Evolutionary conservation across 2,329 filamentous ascomycete species (phyloP), one percentile per base, ranked within the genome.

Genomic region (Fusarium sp.): DNA sequence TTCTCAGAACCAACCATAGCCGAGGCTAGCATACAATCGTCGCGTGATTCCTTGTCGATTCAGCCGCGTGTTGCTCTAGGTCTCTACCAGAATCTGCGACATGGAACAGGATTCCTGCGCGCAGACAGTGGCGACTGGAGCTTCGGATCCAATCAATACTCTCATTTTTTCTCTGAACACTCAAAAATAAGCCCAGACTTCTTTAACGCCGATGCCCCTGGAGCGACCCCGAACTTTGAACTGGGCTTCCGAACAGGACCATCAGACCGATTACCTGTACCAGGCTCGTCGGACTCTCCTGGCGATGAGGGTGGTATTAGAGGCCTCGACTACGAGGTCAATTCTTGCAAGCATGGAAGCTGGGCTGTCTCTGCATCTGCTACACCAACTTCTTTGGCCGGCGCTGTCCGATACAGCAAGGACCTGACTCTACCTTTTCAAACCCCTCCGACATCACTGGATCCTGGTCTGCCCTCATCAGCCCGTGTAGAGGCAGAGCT

Each of bases 401-500:
- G 80, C 8, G 83, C 83, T 63, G 58, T 86, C 77, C 71, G 77
- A 15, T 78, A 78, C 22, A 78, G 75, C 60, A 77, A 67, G 26
- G 71, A 85, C 38, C 62, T 85, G 9, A 68, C 72, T 15, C 73
- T 82, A 14, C 75, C 78, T 4, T 73, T 81, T 18, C 72, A 72
- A 30, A 31, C 61, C 42, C 62, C 75, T 8, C 54, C 56, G 12
- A 65, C 70, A n/a, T 58, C 70, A n/a, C 39, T 69, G 9, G 45
- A 62, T 36, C 69, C 67, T 10, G 41, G 68, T 12, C 20, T 53
- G 15, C 60, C 71, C n/a, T 22, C 68, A 10, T 66, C 77, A 16
- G 75, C 84, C 51, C 82, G 83, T 14, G 44, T 85, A 22, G 85
- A 87, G 63, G 77, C 83, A 14, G 85, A 86, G 60, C 73, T 86